These are phyloP conservation scores for Neurospora sp. DNA, from an alignment of 495 filamentous ascomycete genomes.

Conservation along the genomic window DNA sequence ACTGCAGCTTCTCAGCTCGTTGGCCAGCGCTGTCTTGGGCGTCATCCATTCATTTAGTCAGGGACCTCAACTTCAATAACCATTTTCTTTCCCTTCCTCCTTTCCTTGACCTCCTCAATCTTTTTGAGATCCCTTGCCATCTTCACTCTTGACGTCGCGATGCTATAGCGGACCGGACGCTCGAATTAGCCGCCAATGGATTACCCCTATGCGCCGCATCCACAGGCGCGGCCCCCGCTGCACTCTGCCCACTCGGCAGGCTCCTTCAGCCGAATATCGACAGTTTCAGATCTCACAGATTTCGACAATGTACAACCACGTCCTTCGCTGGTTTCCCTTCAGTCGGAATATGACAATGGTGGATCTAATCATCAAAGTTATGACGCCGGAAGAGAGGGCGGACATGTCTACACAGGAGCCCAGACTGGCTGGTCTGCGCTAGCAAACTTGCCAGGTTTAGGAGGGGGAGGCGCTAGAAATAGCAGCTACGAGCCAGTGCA, in stretches of 20 bases:
- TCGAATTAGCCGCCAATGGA: conserved; percentile 11
- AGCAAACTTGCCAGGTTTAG: conserved; percentile 6
- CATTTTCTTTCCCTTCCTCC: not conserved
- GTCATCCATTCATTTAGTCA: not conserved
- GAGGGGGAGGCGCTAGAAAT: not conserved
- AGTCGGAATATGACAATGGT: conserved; percentile 19
- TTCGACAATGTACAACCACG: conserved; percentile 24
- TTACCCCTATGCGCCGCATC: conserved; percentile 7
- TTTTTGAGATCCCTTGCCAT: not conserved
- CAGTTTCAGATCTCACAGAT: conserved; percentile 29
- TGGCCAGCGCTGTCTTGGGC: not conserved
- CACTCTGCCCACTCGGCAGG: conserved; percentile 12
- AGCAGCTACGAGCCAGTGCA: conserved; percentile 28
- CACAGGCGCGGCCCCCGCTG: conserved; percentile 12
- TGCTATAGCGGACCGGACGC: not conserved
- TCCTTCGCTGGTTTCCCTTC: conserved; percentile 34
- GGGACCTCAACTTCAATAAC: not conserved
- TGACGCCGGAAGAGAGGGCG: not conserved
- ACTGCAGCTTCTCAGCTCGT: not conserved
- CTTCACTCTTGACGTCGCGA: not conserved
- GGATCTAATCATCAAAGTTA: not conserved
- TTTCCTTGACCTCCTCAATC: not conserved
- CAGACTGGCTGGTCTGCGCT: conserved; percentile 9
- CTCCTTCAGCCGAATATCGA: conserved; percentile 33
- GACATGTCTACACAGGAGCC: conserved; percentile 6